phyloP scores from a whole-genome alignment of 202 grass and related monocot species.

The Digitaria exilis region DNA sequence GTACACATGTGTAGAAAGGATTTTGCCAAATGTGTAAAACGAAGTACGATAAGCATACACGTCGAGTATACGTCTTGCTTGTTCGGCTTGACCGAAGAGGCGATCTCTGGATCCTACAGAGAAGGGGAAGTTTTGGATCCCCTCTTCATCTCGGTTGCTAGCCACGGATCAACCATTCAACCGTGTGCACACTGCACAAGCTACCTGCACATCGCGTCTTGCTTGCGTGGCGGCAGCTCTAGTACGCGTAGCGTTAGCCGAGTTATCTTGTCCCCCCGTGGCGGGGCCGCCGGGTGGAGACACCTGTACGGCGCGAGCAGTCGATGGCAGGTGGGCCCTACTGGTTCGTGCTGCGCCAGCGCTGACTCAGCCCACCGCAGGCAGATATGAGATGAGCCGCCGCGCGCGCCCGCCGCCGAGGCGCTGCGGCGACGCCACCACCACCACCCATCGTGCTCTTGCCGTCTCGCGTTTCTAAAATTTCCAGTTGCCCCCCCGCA shows the following conservation, averaged over 20 bases:
- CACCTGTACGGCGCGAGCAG: not conserved
- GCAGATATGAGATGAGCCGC: not conserved
- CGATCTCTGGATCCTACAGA: too few relatives aligned
- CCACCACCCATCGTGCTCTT: not conserved
- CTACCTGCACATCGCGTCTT: not conserved
- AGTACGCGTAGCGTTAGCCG: not conserved
- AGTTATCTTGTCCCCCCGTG: not conserved
- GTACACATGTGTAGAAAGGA: too few relatives aligned
- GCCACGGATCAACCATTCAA: not conserved
- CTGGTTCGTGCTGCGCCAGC: not conserved
- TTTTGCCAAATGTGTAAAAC: too few relatives aligned
- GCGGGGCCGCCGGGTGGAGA: not conserved
- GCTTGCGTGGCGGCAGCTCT: not conserved
- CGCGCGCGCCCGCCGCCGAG: not conserved
- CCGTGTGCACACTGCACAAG: too few relatives aligned
- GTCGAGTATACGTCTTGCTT: too few relatives aligned
- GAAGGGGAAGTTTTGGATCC: not conserved
- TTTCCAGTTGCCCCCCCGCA: not conserved
- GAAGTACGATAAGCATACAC: too few relatives aligned
- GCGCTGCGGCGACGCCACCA: not conserved
- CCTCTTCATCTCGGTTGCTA: not conserved
- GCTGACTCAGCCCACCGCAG: slow-evolving; percentile 33
- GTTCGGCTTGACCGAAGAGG: too few relatives aligned
- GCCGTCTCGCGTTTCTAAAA: not conserved
- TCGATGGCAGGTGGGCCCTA: slow-evolving; percentile 16